Base-by-base conservation (phyloP, 2,329 filamentous ascomycete genomes). In the Pseudocercospora fuligena region DNA sequence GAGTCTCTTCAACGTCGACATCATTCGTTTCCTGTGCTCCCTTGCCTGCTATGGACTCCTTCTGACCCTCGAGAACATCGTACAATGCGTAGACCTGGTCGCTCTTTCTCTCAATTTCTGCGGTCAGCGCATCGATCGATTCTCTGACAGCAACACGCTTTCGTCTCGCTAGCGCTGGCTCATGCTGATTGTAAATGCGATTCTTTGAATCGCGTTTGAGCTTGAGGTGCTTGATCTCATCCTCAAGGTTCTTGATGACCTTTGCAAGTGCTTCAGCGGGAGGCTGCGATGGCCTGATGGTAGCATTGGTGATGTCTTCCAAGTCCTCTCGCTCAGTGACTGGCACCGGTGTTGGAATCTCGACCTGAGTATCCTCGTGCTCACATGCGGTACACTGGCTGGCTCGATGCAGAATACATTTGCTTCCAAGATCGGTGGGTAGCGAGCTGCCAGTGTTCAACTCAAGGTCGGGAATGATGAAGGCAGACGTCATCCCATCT, bases 51-150 rank as follows among this genome's bases (percentile, higher is more conserved):
- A 25, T 19, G 8, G n/a, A 31, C 36, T 83, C 83, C 80, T 91
- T 92, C 77, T 94, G 91, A 5, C 90, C 92, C 78, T 94, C 92
- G 0, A 95, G 83, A 0, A 95, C 92, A 77, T 97, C 93, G 73
- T 94, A 92, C 14, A 97, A 83, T 49, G 88, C 86, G 79, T 97
- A 96, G 49, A 97, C 89, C 78, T 94, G 91, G 68, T 92, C 90
- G 27, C 89, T 88, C 79, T 94, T 93, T 74, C 86, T 84, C 73
- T 93, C 90, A 25, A 93, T 86, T 61, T 86, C 84, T 67, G 84
- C 84, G 49, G 90, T 81, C 21, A 93, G 75, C 23, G 81, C 82
- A 67, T 88, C 84, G 40, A 94, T 89, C 64, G 85, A 86, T 29
- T 82, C 83, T 29, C 87, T 85, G 62, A 93, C 78, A 3, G 81